Percentiles rank a stretch among this genome's conserved stretches.
phyloP scores from a whole-genome alignment of 805 yeast genomes.

The Starmerella vitae region DNA sequence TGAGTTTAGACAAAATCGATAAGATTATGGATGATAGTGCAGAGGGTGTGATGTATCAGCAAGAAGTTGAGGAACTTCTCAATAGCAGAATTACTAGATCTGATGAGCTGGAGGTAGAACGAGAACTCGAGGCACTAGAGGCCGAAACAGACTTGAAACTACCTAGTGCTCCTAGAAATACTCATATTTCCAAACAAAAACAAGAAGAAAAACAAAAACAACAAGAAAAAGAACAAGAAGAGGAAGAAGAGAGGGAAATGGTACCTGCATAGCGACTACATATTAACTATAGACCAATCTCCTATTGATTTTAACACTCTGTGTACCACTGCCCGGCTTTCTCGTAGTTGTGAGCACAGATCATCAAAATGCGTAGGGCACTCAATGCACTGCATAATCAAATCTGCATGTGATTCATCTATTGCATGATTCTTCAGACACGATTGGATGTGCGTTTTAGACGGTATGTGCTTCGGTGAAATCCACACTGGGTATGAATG shows the following conservation, averaged over 20 bases:
- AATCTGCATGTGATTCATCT: conserved; percentile 3
- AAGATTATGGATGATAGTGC: conserved; percentile 69
- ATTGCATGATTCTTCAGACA: conserved; percentile 9
- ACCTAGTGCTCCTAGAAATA: not conserved
- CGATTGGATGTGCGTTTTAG: conserved; percentile 3
- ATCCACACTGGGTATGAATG: conserved; percentile 52
- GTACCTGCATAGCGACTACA: conserved; percentile 1
- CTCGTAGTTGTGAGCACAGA: conserved; percentile 21
- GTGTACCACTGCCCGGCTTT: conserved; percentile 15
- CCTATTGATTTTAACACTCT: conserved; percentile 17
- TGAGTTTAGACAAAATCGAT: conserved; percentile 68
- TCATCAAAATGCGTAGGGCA: conserved; percentile 18
- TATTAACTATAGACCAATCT: conserved; percentile 18
- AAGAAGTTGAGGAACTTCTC: conserved; percentile 32
- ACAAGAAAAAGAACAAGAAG: not conserved
- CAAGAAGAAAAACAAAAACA: not conserved
- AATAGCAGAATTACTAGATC: conserved; percentile 28
- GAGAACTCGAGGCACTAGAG: conserved; percentile 18
- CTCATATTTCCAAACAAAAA: too few relatives aligned
- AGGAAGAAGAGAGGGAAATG: not conserved
- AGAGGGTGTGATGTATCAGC: conserved; percentile 68
- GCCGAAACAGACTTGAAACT: not conserved
- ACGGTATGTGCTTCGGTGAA: conserved; percentile 6
- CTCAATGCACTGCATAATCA: conserved; percentile 9
- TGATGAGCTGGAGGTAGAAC: conserved; percentile 27